Evolutionary conservation across 176 grass and related monocot genomes (phyloP).

Genomic region (Canna indica): DNA sequence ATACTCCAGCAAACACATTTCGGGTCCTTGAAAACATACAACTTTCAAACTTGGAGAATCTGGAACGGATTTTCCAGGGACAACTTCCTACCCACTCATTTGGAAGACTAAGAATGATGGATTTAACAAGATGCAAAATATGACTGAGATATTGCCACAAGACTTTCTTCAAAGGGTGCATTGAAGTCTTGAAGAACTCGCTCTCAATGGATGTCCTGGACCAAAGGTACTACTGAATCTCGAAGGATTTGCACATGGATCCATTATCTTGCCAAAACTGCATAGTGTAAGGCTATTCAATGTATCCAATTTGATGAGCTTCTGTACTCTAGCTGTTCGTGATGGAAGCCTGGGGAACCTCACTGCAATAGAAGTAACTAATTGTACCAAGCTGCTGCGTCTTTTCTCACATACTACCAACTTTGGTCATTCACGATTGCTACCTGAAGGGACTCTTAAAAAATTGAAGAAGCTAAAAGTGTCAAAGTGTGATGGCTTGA

Average conservation of each 20-base stretch:
- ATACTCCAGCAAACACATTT: neutral
- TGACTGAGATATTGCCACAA: constrained; percentile 7
- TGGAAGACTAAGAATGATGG: constrained; percentile 9
- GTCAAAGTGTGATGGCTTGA: neutral
- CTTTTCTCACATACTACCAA: neutral
- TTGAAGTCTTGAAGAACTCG: neutral
- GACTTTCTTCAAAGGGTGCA: constrained; percentile 20
- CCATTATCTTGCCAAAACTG: constrained; percentile 2
- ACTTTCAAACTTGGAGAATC: constrained; percentile 4
- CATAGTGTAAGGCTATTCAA: neutral
- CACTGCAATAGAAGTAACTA: neutral
- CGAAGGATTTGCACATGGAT: neutral
- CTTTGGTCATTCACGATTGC: neutral
- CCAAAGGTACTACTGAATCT: constrained; percentile 7
- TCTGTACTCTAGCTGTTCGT: constrained; percentile 11
- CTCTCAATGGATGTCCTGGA: neutral
- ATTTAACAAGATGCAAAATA: constrained; percentile 4
- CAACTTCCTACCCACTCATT: neutral
- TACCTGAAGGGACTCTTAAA: constrained; percentile 4
- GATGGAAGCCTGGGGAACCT: neutral
- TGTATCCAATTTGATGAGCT: constrained; percentile 1
- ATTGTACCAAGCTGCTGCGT: neutral
- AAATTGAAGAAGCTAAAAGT: constrained; percentile 15
- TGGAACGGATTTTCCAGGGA: constrained; percentile 6
- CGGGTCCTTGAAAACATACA: constrained; percentile 10